A percentile compares a stretch with the other conserved stretches of the same genome.
phyloP scores from a whole-genome alignment of 768 basidiomycete species.

The Grammothele lineata region DNA sequence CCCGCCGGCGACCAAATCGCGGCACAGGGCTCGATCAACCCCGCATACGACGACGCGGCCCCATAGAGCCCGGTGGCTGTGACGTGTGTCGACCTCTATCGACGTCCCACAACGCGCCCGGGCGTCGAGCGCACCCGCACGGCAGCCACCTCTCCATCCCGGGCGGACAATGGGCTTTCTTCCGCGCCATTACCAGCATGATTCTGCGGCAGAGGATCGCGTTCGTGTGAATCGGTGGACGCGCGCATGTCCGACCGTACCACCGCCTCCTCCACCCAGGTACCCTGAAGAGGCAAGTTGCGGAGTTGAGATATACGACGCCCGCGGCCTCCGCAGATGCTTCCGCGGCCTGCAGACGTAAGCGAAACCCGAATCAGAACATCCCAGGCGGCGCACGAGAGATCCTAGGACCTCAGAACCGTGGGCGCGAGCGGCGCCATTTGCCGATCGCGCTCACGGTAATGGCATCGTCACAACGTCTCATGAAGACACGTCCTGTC shows the following conservation, averaged over 20 bases:
- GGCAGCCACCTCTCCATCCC: no score
- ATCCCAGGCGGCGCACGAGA: background rate
- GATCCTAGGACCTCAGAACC: background rate
- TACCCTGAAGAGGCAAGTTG: constrained; percentile 6
- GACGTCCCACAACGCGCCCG: background rate
- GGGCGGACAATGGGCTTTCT: no score
- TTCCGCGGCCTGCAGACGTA: constrained; percentile 3
- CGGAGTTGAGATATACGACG: background rate
- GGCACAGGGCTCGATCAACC: no score
- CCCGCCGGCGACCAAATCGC: no score
- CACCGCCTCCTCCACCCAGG: background rate
- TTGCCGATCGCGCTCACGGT: no score
- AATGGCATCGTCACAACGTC: no score
- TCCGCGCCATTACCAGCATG: no score
- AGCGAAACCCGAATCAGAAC: background rate
- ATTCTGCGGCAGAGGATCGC: no score
- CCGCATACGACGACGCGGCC: no score
- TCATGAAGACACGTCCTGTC: no score
- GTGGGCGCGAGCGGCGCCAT: background rate
- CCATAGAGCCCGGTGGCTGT: constrained; percentile 12
- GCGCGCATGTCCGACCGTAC: background rate
- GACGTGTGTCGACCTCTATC: background rate
- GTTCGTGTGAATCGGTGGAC: background rate
- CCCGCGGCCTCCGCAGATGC: background rate
- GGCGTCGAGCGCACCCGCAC: no score